Base-by-base conservation (phyloP, 2,329 filamentous ascomycete species). In the Aspergillus ustus region DNA sequence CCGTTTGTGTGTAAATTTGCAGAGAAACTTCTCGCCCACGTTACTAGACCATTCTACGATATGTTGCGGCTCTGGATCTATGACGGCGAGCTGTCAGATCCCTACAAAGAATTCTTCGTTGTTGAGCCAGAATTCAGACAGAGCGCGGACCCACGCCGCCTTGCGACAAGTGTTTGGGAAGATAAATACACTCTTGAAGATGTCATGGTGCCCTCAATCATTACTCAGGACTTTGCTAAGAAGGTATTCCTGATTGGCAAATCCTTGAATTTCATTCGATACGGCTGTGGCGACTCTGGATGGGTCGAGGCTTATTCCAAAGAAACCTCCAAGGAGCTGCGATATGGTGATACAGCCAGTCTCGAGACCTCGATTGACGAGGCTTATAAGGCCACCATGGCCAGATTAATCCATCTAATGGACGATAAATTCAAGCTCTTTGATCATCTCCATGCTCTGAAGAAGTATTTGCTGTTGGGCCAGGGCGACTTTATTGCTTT, bases 241-340 rank as follows among this genome's bases (percentile, higher is more conserved):
- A 97, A 97, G 73, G 92, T 99, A 6, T 98, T 98, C 70, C 81
- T 99, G 7, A 99, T 99, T 69, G 95, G 95, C 60, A 99, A 99
- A 77, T 97, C 93, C 4, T 84, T 99, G 58, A 99, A 99, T 77
- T 99, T 99, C 77, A 97, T 99, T 74, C 89, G 95, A 25, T 93
- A 97, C 77, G 94, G 93, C 68, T 99, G 95, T 74, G 90, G 90
- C 8, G 96, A 99, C 75, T 92, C 93, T 25, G 87, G 89, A 34
- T 99, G 95, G 95, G 95, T 99, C 1, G 93, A 97, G 72, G 89
- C 89, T 34, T 98, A 99, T 78, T 97, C 93, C 29, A 97, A 96
- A 73, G 90, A 89, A 53, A 91, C 93, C 1, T 97, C 93, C 9
- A 96, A 95, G 77, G 92, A 97, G 77, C 84, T 99, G 37, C 87